Base-by-base conservation (phyloP, 2,329 filamentous ascomycete species). In the Taxawa tesnikishii region DNA sequence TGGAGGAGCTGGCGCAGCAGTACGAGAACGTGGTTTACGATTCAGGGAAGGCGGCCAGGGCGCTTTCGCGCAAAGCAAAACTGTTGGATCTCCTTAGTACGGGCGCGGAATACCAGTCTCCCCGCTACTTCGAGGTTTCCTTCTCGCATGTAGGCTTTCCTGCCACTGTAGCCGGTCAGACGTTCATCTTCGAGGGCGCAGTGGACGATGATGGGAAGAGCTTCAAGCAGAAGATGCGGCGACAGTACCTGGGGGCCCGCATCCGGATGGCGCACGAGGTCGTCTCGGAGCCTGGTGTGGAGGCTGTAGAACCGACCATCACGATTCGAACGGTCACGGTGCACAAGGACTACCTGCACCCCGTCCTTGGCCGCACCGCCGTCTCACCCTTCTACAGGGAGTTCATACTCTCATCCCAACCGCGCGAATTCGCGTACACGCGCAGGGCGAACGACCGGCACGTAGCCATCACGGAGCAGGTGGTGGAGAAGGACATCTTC, bases 11-110 rank as follows among this genome's bases (percentile, higher is more conserved):
- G 31, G 82, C 87, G 29, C 59, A 66, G n/a, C 85, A 96, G 56
- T 98, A 96, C 51, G 85, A 94, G 59, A 74, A 70, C 43, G 93
- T 85, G 38, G 62, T 82, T 0, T 94, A 87, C 54, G 90, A 98
- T 57, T 94, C 93, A 47, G 69, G 79, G 19, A 94, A 98, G 58
- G 68, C 98, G 15, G 87, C 90, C 1, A 73, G 87, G 39, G 81
- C 87, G 0, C 80, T 94, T 54, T 71, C 5, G 94, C 94, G 60
- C 88, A 87, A 13, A 83, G 79, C 31, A 85, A 31, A 26, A 8
- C 27, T 29, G 11, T 26, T 23, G 2, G 29, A 33, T 15, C 19
- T 19, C 5, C 29, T 29, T 8, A 8, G n/a, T 96, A 15, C 87
- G 94, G 54, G 90, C 96, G 54, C 79, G 71, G 10, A 81, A 94